Percentiles rank a stretch among this genome's conserved stretches.
These are phyloP conservation scores for Fusarium pseudonygamai DNA, from an alignment of 2,329 filamentous ascomycete species.

Conservation along the genomic window DNA sequence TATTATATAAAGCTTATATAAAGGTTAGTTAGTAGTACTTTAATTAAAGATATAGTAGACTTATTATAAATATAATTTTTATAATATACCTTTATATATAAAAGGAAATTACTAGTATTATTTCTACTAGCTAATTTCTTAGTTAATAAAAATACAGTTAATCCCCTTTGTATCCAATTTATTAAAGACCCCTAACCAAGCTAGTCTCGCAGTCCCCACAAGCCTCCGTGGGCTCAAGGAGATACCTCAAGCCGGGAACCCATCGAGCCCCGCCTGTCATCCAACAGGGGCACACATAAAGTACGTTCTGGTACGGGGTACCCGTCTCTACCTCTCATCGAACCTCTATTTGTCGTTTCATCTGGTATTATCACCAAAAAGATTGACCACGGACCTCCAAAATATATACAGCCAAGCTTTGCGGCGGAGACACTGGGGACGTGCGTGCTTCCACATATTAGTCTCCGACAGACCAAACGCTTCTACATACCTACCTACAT, in stretches of 20 bases:
- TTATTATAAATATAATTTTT: no score
- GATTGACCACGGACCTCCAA: conserved; percentile 1
- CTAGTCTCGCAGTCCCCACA: no score
- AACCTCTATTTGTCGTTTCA: conserved; percentile 5
- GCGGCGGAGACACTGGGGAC: conserved; percentile 16
- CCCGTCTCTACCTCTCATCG: conserved; percentile 12
- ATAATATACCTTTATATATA: no score
- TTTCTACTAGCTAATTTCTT: no score
- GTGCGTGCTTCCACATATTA: conserved; percentile 12
- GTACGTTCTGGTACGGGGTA: conserved; percentile 33
- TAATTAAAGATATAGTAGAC: no score
- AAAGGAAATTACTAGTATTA: no score
- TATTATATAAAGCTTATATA: no score
- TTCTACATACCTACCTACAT: neutral
- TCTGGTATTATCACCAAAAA: conserved; percentile 16
- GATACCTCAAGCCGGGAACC: conserved; percentile 26
- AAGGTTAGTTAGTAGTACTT: no score
- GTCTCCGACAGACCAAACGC: neutral
- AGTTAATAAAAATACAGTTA: no score
- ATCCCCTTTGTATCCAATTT: no score
- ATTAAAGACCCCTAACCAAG: no score
- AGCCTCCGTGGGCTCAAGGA: no score
- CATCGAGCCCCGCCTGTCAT: conserved; percentile 24
- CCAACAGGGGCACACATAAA: conserved; percentile 16
- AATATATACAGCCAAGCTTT: conserved; percentile 23